Evolutionary conservation across 768 basidiomycete genomes (phyloP).

Genomic region (Sarcodon aspratus): DNA sequence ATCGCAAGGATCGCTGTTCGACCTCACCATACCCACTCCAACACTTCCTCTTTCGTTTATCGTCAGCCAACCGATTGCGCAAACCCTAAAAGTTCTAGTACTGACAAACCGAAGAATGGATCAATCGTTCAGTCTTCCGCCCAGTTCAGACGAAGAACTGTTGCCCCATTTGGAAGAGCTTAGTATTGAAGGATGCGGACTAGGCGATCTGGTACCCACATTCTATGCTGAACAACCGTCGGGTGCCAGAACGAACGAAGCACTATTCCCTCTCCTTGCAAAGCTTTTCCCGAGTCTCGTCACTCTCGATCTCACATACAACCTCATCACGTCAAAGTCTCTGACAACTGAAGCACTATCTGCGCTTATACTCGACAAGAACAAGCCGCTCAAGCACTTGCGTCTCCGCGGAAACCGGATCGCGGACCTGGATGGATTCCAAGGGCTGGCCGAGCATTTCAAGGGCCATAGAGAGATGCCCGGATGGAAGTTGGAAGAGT

Average conservation of each 20-base stretch:
- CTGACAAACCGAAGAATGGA: conserved; percentile 62
- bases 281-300: conserved; percentile 60
- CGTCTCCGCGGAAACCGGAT: conserved; percentile 61
- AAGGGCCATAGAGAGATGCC: conserved; percentile 50
- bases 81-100: conserved; percentile 42
- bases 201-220: conserved; percentile 42
- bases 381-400: conserved; percentile 39
- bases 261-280: conserved; percentile 45
- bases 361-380: conserved; percentile 37
- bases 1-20: conserved; percentile 5
- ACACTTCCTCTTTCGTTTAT: conserved; percentile 43
- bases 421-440: conserved; percentile 49
- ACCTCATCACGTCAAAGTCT: conserved; percentile 44
- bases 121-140: conserved; percentile 46
- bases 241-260: conserved; percentile 35
- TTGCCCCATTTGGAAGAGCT: conserved; percentile 68
- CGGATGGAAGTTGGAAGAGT: conserved; percentile 70
- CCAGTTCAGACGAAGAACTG: conserved; percentile 20
- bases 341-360: conserved; percentile 37
- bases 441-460: conserved; percentile 49
- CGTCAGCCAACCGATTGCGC: conserved; percentile 44
- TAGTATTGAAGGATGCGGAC: conserved; percentile 59
- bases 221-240: conserved; percentile 20
- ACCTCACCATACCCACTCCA: conserved; percentile 43
- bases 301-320: conserved; percentile 69